Evolutionary conservation across 2,329 filamentous ascomycete genomes (phyloP), one percentile per base, ranked within the genome.

Genomic region (Paraphaeosphaeria minitans): DNA sequence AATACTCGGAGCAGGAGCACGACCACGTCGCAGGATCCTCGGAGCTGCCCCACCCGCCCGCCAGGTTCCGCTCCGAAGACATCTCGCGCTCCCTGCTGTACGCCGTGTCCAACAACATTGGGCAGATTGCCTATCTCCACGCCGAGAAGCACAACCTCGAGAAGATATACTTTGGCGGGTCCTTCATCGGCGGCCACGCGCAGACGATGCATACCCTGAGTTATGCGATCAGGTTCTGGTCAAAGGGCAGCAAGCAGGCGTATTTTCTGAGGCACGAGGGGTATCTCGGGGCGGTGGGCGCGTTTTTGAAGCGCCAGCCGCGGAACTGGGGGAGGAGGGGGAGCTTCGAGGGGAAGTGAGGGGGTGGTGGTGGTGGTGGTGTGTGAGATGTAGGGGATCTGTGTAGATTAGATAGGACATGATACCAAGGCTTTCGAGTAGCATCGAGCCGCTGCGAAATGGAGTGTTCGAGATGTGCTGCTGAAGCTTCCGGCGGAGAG

Each of bases 151-250:
- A 99, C 79, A 86, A 89, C 47, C 83, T 98, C 27, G 90, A 91
- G 63, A 88, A 94, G 72, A 98, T 99, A 61, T 99, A 99, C 81
- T 99, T 99, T 77, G 95, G 95, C 22, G 95, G 95, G 24, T 95
- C 91, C 7, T 99, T 98, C 75, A 98, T 99, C 73, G 89, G 95
- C 43, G 95, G 95, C 42, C 95, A 99, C 77, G 88, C 91, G 16
- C 95, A 98, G 79, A 99, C 95, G 13, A 99, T 99, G 87, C 96
- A 98, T 77, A 98, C 95, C 0, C 83, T 99, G 10, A 93, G 90
- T 56, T 99, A 97, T 73, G 95, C 94, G 73, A 97, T 99, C 79
- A 92, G 92, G 68, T 99, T 98, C 79, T 99, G 95, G 95, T 93
- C 90, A 66, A 92, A 95, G 73, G 94, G 93, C 43, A 84, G 88